phyloP scores from a whole-genome alignment of 2,329 filamentous ascomycete genomes.

The Colletotrichum karsti region DNA sequence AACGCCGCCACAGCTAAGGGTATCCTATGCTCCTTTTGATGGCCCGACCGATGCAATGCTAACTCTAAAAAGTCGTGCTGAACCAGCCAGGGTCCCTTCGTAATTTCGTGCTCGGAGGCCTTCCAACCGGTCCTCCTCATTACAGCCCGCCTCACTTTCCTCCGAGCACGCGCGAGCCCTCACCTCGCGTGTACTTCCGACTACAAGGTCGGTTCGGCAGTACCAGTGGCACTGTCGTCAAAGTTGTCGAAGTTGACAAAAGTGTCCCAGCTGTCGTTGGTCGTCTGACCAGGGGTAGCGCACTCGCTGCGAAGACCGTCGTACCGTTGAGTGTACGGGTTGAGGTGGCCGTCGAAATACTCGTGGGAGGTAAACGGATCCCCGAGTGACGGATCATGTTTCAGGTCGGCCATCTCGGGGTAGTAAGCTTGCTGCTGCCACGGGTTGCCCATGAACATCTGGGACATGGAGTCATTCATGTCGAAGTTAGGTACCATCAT shows the following conservation, averaged over 20 bases:
- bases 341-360: conserved; percentile 17
- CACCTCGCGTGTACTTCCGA: background rate
- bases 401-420: conserved; percentile 9
- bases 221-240: conserved; percentile 9
- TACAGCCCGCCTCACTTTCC: no score
- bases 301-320: background rate
- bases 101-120: conserved; percentile 3
- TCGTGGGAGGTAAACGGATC: conserved; percentile 5
- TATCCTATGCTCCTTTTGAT: conserved; percentile 16
- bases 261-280: conserved; percentile 13
- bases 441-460: conserved; percentile 24
- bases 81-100: conserved; percentile 14
- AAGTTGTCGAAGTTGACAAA: conserved; percentile 32
- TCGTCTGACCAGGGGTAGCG: background rate
- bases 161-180: background rate
- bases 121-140: conserved; percentile 32
- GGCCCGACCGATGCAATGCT: conserved; percentile 27
- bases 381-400: background rate
- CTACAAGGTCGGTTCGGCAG: conserved; percentile 15
- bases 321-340: conserved; percentile 12
- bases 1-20: conserved; percentile 15
- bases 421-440: conserved; percentile 13
- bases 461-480: conserved; percentile 35
- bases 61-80: conserved; percentile 30
- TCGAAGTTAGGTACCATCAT: conserved; percentile 47